phyloP scores from a whole-genome alignment of 2,329 filamentous ascomycete species.

The Dendrostoma leiphaemia region DNA sequence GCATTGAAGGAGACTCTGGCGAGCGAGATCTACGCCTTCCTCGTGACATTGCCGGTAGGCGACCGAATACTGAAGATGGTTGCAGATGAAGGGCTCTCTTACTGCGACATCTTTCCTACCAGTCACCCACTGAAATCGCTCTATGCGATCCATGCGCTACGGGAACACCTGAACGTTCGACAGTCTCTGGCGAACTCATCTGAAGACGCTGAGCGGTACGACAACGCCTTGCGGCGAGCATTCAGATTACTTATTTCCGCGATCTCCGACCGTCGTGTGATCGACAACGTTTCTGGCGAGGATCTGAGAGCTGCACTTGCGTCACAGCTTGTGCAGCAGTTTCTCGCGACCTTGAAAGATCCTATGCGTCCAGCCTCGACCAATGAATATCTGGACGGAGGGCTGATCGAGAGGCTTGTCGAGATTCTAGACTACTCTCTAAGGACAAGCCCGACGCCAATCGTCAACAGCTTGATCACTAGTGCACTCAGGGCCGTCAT shows the following conservation, averaged over 20 bases:
- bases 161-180: conserved; percentile 54
- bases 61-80: conserved; percentile 60
- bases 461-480: conserved; percentile 30
- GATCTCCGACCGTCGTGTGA: conserved; percentile 56
- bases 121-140: conserved; percentile 70
- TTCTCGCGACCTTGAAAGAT: conserved; percentile 50
- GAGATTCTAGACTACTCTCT: conserved; percentile 25
- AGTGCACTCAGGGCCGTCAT: conserved; percentile 39
- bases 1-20: conserved; percentile 69
- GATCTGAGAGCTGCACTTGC: conserved; percentile 48
- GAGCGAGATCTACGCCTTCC: conserved; percentile 69
- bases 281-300: conserved; percentile 41
- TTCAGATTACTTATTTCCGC: conserved; percentile 58
- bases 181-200: conserved; percentile 19
- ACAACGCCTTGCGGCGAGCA: conserved; percentile 40
- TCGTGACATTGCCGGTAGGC: conserved; percentile 68
- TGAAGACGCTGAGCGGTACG: conserved; percentile 22
- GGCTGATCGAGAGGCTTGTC: conserved; percentile 30
- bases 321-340: conserved; percentile 53
- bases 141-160: conserved; percentile 69
- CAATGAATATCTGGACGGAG: conserved; percentile 23
- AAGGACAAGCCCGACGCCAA: conserved; percentile 23
- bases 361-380: conserved; percentile 19
- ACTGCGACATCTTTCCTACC: conserved; percentile 64
- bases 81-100: conserved; percentile 48